Percentiles rank a stretch among this genome's conserved stretches.
Conservation (phyloP, 192 early-diverging fungal genomes). For the Thamnidium elegans region DNA sequence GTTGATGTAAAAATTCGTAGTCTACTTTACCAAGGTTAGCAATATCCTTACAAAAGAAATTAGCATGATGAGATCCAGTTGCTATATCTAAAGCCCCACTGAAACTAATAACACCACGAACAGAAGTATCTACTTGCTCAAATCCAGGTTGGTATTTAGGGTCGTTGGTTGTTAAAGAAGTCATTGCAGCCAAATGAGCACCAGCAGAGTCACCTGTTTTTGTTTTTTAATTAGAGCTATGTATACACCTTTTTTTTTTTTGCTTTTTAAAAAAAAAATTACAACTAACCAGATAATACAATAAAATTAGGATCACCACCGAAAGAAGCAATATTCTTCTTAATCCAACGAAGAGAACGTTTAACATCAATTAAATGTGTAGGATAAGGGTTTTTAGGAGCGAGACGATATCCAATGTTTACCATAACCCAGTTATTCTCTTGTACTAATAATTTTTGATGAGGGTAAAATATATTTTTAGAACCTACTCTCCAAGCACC, state of each 20-base stretch:
- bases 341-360: slow-evolving; percentile 67
- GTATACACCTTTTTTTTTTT: background rate
- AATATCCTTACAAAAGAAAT: slow-evolving; percentile 22
- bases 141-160: slow-evolving; percentile 30
- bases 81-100: slow-evolving; percentile 25
- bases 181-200: slow-evolving; percentile 27
- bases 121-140: slow-evolving; percentile 31
- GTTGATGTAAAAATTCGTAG: background rate
- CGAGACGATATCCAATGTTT: slow-evolving; percentile 56
- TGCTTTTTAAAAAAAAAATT: no score
- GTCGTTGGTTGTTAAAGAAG: slow-evolving; percentile 32
- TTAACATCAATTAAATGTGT: slow-evolving; percentile 68
- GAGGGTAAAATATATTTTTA: slow-evolving; percentile 34
- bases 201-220: slow-evolving; percentile 36
- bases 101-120: slow-evolving; percentile 25
- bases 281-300: slow-evolving; percentile 45
- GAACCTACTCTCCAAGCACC: slow-evolving; percentile 60
- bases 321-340: slow-evolving; percentile 53
- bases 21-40: slow-evolving; percentile 1
- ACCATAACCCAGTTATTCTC: slow-evolving; percentile 47
- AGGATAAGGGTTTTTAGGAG: slow-evolving; percentile 47
- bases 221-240: background rate
- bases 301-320: slow-evolving; percentile 69
- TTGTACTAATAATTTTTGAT: slow-evolving; percentile 12
- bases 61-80: background rate